A percentile compares a stretch with the other conserved stretches of the same genome.
Evolutionary conservation across 139 green algal species (phyloP).

Genomic region (Choricystis sp.): DNA sequence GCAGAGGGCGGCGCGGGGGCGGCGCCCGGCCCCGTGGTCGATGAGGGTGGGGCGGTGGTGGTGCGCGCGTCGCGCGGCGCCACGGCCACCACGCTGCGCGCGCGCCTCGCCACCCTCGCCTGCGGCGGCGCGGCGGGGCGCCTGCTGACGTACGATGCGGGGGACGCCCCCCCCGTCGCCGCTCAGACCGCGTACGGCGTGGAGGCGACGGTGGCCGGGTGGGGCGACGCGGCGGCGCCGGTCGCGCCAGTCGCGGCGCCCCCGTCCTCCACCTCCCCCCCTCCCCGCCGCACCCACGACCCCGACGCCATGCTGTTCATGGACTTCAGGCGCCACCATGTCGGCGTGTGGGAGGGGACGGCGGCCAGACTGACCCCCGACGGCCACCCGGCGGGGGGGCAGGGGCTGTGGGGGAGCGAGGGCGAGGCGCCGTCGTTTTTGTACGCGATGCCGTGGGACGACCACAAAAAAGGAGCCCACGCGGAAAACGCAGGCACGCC

Average conservation of each 20-base stretch:
- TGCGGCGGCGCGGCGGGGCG: constrained; percentile 53
- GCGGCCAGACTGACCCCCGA: constrained; percentile 6
- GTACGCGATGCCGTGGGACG: constrained; percentile 98
- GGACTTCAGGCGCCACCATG: constrained; percentile 95
- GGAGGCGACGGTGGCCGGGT: constrained; percentile 29
- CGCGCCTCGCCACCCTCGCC: constrained; percentile 38
- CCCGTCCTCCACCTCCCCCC: neutral
- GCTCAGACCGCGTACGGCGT: constrained; percentile 90
- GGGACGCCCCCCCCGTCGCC: constrained; percentile 7
- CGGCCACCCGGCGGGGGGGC: constrained; percentile 12
- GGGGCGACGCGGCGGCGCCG: no score
- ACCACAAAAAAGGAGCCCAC: neutral
- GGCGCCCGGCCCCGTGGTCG: constrained; percentile 1
- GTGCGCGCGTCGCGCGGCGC: neutral
- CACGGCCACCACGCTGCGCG: neutral
- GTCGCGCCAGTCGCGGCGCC: no score
- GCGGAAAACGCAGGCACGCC: neutral
- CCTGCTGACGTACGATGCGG: constrained; percentile 30
- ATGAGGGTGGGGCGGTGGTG: neutral
- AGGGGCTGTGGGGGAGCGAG: constrained; percentile 27
- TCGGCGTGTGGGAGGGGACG: constrained; percentile 21
- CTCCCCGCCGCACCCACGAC: constrained; percentile 64
- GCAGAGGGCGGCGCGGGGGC: constrained; percentile 35
- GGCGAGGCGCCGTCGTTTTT: constrained; percentile 82
- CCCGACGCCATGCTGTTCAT: constrained; percentile 97